phyloP scores from a whole-genome alignment of 768 basidiomycete genomes.

The Lactarius psammicola region DNA sequence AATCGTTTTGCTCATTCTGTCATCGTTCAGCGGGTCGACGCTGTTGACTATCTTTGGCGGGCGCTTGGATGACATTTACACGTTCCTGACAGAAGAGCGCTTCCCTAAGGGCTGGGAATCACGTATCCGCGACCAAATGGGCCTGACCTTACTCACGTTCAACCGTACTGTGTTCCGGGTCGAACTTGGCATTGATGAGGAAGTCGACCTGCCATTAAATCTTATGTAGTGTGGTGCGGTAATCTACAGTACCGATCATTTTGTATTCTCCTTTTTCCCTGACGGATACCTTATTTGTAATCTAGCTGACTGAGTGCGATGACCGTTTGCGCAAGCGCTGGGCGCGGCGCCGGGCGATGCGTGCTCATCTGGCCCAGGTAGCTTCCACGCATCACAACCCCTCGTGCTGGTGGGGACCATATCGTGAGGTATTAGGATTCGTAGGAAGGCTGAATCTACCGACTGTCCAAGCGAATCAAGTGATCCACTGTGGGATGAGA shows the following conservation, averaged over 20 bases:
- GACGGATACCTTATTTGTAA: background rate
- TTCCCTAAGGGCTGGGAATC: conserved; percentile 73
- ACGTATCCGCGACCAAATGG: conserved; percentile 48
- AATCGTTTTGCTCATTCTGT: background rate
- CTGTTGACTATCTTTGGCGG: conserved; percentile 68
- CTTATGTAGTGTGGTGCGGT: conserved; percentile 3
- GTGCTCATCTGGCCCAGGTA: background rate
- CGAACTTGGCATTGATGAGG: conserved; percentile 37
- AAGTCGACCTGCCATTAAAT: conserved; percentile 24
- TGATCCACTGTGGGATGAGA: conserved; percentile 18
- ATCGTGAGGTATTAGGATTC: background rate
- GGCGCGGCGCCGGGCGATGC: conserved; percentile 9
- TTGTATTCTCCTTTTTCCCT: no score
- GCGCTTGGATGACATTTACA: conserved; percentile 51
- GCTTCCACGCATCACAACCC: conserved; percentile 19
- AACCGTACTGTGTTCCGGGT: conserved; percentile 41
- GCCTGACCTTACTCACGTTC: conserved; percentile 58
- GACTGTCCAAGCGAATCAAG: conserved; percentile 33
- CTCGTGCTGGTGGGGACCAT: conserved; percentile 4
- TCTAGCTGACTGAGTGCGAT: background rate
- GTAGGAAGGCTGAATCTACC: background rate
- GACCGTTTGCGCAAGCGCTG: conserved; percentile 10
- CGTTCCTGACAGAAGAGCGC: conserved; percentile 63
- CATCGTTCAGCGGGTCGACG: conserved; percentile 51
- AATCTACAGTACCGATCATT: background rate